Percentiles rank a stretch among this genome's conserved stretches.
phyloP scores from a whole-genome alignment of 768 basidiomycete species.

The Russula foetens region DNA sequence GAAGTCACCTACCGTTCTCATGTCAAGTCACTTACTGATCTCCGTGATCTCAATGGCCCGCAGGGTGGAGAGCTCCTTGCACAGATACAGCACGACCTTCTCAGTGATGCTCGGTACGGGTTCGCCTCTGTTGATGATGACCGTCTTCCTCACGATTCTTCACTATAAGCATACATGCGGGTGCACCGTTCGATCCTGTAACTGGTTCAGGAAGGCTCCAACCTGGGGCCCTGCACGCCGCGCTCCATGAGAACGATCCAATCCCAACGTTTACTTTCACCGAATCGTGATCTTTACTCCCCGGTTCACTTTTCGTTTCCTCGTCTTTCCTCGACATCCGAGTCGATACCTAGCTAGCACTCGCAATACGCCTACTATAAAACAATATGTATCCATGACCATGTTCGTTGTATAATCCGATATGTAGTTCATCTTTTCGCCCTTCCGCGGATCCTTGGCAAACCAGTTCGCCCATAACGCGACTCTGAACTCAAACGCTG shows the following conservation, averaged over 20 bases:
- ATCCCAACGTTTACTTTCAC: neutral
- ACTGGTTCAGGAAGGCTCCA: neutral
- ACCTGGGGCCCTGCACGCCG: neutral
- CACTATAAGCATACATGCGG: neutral
- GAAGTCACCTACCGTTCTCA: neutral
- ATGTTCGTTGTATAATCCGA: too few species aligned
- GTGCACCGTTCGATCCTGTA: neutral
- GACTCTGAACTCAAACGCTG: too few species aligned
- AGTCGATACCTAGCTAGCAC: too few species aligned
- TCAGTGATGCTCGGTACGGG: constrained; percentile 3
- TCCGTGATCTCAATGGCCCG: neutral
- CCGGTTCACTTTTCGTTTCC: too few species aligned
- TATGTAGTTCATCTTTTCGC: too few species aligned
- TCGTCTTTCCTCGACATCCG: too few species aligned
- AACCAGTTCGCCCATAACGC: too few species aligned
- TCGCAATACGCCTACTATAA: too few species aligned
- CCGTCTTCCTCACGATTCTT: neutral
- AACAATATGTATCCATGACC: too few species aligned
- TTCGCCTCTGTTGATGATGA: neutral
- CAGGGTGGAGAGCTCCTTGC: neutral
- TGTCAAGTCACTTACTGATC: neutral
- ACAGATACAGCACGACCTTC: neutral
- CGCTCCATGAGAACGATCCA: neutral
- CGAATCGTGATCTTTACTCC: too few species aligned
- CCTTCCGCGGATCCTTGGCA: too few species aligned